Base-by-base conservation (phyloP, 768 basidiomycete species). In the Krasilnikovozyma curviuscula region DNA sequence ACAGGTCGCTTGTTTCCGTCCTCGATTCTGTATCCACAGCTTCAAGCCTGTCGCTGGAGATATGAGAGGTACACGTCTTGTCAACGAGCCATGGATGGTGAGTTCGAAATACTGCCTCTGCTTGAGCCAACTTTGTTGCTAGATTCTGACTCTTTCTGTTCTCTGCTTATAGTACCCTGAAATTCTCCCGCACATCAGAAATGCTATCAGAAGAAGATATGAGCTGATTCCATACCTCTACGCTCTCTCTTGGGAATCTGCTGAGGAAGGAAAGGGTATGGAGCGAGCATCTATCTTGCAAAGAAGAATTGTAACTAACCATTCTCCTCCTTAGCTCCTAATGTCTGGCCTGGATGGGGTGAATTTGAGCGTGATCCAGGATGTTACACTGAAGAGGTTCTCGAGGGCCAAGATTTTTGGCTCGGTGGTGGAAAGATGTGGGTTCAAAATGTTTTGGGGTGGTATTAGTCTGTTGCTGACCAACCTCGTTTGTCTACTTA, bases 341-440 rank as follows among this genome's bases (percentile, higher is more conserved):
- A 62, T 47, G 56, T 58, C 0, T 60, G 56, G 53, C 43, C 60
- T 7, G 58, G 58, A 5, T 60, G 56, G 48, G 63, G 60, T 5
- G 49, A 54, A 18, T 65, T 65, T 46, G 56, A 59, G 10, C 40
- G 54, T 1, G 63, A 65, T 39, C 51, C 56, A 5, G 52, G 54
- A n/a, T 54, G 62, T 13, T 65, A 57, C 56, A 58, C 57, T 19
- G 47, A 55, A 18, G 54, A 53, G 34, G 46, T 58, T 13, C 45
- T 65, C 27, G 58, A 62, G 23, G 62, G 63, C 19, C 60, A 62
- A 40, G 63, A 65, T 48, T 63, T 57, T 18, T 65, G 63, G 63
- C 43, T 63, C 37, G 63, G 63, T 14, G 50, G 56, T 16, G 63
- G 63, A 3, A 46, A 55, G n/a, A 48, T 65, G 16, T n/a, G n/a